Percentiles rank a stretch among this genome's conserved stretches.
phyloP scores from a whole-genome alignment of 345 rosid species.

The Viola odorata region DNA sequence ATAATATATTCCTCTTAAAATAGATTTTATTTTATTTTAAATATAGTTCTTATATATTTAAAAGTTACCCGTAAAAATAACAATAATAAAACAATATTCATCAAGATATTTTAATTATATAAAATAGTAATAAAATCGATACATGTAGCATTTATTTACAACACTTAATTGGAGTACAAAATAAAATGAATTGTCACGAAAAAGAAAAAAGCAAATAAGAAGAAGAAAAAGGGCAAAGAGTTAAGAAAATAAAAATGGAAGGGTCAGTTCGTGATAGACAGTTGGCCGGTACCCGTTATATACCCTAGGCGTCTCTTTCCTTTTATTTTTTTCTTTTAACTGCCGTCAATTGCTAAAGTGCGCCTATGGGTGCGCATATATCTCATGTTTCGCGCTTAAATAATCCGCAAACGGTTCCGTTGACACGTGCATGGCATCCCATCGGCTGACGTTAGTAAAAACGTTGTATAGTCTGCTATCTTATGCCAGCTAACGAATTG shows the following conservation, averaged over 20 bases:
- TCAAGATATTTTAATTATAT: too few relatives aligned
- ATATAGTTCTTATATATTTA: too few relatives aligned
- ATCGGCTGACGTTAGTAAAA: constrained; percentile 2
- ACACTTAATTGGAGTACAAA: not conserved
- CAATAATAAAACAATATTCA: too few relatives aligned
- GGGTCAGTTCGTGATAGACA: too few relatives aligned
- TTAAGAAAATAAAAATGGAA: too few relatives aligned
- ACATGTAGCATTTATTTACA: too few relatives aligned
- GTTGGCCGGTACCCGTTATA: not conserved
- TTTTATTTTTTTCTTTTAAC: not conserved
- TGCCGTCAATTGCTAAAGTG: not conserved
- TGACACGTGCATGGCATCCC: not conserved
- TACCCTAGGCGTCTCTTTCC: constrained; percentile 19
- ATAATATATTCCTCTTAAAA: too few relatives aligned
- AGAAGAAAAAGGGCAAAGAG: not conserved
- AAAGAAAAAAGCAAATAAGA: not conserved
- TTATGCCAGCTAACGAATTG: constrained; percentile 29
- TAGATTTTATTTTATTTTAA: too few relatives aligned
- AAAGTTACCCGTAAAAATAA: too few relatives aligned
- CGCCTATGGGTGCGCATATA: constrained; percentile 3
- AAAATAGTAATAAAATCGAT: too few relatives aligned
- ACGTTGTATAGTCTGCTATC: constrained; percentile 13
- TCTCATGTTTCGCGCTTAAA: not conserved
- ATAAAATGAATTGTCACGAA: not conserved
- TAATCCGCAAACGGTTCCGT: constrained; percentile 8